Base-by-base conservation (phyloP, 768 basidiomycete species). In the Agaricus blazei region DNA sequence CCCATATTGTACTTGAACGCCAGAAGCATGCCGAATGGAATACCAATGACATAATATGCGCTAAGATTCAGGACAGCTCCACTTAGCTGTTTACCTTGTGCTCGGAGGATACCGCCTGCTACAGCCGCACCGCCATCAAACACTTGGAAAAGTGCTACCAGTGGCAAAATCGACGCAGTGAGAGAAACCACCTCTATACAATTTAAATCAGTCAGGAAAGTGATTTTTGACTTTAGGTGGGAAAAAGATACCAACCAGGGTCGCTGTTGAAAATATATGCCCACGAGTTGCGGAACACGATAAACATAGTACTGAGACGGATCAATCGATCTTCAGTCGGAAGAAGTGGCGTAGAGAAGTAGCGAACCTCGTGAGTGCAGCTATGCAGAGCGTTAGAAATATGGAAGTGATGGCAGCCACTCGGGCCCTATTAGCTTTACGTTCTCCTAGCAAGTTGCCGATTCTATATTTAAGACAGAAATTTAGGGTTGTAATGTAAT, bases 401-500 rank as follows among this genome's bases (percentile, higher is more conserved):
- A 98, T 70, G 1, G 89, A 71, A 0, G 85, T 78, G 43, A 75
- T 76, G 2, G 88, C 81, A 0, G 89, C 81, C 34, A 89, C 73
- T 12, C 75, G 78, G 0, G 95, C 93, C 46, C 91, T 85, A 54
- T 75, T 75, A 0, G 85, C 82, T 36, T 91, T 85, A 37, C 80
- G 75, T 59, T 93, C 88, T 4, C 95, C 94, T 2, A 97, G 78
- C 2, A 96, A 75, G 64, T 97, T 97, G 11, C 94, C 94, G 29
- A 94, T 86, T 8, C 91, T 91, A 53, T 49, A 3, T 42, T 41
- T 2, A 11, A 8, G 26, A 38, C 19, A 34, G 2, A 8, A 27
- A 31, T 49, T 14, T 29, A 51, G 44, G 38, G 15, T 28, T 24
- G 19, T 19, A 19, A 19, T 23, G 11, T 12, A 3, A 34, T 11